Evolutionary conservation across 179 eudicot species (phyloP).

Genomic region (Beta macrorhiza): DNA sequence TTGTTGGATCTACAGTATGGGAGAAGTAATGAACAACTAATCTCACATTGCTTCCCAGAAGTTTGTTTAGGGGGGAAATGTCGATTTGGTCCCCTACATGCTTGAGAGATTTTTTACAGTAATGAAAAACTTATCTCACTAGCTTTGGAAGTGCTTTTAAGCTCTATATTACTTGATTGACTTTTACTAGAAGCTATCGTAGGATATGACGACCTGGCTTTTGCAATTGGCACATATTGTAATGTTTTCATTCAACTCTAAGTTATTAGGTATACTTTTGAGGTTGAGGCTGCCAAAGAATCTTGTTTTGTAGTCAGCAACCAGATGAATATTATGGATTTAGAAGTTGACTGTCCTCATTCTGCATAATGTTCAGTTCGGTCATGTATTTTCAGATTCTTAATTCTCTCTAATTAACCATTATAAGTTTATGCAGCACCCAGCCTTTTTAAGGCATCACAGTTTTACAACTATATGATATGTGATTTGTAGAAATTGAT

Average conservation of each 20-base stretch:
- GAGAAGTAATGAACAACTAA: neutral
- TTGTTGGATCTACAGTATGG: constrained; percentile 18
- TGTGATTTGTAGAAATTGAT: neutral
- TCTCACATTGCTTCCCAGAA: constrained; percentile 7
- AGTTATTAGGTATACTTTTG: neutral
- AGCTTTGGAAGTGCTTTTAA: constrained; percentile 14
- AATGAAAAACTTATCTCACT: neutral
- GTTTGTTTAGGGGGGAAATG: neutral
- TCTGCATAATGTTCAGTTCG: neutral
- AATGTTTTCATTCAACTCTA: neutral
- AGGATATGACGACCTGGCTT: too few species aligned
- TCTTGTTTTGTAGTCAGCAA: constrained; percentile 2
- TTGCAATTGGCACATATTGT: neutral
- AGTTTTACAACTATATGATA: neutral
- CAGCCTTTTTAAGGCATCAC: neutral
- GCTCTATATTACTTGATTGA: neutral
- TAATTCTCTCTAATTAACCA: neutral
- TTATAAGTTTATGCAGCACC: neutral
- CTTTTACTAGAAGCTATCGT: constrained; percentile 6
- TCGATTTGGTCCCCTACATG: neutral
- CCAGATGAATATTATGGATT: neutral
- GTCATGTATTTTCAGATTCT: neutral
- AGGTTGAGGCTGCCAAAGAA: neutral
- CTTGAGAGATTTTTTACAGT: constrained; percentile 1
- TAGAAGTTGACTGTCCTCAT: neutral